Conservation (phyloP, 176 grass and related monocot species). For the Aegilops tauschii region DNA sequence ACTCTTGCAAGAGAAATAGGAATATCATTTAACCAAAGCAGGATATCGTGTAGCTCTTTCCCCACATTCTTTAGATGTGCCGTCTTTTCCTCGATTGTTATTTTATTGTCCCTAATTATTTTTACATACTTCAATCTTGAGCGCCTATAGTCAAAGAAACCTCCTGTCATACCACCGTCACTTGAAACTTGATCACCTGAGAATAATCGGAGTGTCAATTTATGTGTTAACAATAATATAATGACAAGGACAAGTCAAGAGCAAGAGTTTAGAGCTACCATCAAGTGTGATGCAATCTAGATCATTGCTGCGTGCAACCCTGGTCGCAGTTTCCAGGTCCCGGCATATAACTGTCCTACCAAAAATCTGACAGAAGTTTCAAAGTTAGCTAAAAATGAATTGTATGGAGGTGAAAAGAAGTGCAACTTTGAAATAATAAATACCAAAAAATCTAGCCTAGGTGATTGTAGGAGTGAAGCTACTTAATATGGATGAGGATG, state of each 20-base stretch:
- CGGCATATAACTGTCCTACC: slow-evolving; percentile 92
- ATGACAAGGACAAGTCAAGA: neutral
- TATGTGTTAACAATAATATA: slow-evolving; percentile 13
- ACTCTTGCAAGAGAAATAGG: neutral
- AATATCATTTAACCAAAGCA: slow-evolving; percentile 19
- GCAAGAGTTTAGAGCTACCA: slow-evolving; percentile 34
- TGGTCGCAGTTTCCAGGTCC: slow-evolving; percentile 81
- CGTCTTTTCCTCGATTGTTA: slow-evolving; percentile 58
- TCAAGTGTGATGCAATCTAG: slow-evolving; percentile 95
- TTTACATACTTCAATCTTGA: slow-evolving; percentile 86
- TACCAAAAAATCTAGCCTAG: slow-evolving; percentile 21
- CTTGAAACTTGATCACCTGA: slow-evolving; percentile 88
- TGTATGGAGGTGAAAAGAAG: neutral
- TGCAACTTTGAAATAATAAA: neutral
- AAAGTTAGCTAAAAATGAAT: slow-evolving; percentile 2
- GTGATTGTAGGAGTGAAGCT: slow-evolving; percentile 6
- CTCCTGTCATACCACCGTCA: slow-evolving; percentile 95
- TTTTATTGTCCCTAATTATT: slow-evolving; percentile 70
- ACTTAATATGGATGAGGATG: neutral
- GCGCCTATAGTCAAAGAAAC: slow-evolving; percentile 87
- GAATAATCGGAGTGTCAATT: slow-evolving; percentile 19
- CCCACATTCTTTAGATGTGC: slow-evolving; percentile 55
- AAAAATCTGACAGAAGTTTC: slow-evolving; percentile 67
- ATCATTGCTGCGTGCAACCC: slow-evolving; percentile 65
- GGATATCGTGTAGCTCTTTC: slow-evolving; percentile 83